Base-by-base conservation (phyloP, 2,329 filamentous ascomycete species). In the Trichoderma sp. region DNA sequence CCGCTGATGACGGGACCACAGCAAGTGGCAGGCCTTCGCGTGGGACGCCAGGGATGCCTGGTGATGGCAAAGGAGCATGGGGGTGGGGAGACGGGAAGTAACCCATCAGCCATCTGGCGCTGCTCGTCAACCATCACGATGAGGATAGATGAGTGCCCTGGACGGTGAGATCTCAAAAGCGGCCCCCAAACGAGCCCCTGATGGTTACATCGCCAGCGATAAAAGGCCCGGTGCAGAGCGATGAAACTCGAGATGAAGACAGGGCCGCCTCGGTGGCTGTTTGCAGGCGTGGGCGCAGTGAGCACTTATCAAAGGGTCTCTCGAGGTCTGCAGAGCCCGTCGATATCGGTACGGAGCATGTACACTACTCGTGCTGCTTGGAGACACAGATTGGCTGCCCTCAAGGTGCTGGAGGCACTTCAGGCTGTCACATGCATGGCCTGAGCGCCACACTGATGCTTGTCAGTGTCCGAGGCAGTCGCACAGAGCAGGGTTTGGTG, bases 201-300 rank as follows among this genome's bases (percentile, higher is more conserved):
- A 74, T 75, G 74, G 77, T 77, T 77, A 78, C 77, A 78, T 77
- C 72, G 76, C 61, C 62, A 72, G 61, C 11, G 70, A 69, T 28
- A 26, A 74, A 67, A 68, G 69, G 66, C 68, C 73, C 73, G 72
- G 76, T 65, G 75, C 72, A 74, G 74, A 72, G 63, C 74, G 73
- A 73, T 56, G 71, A 68, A 62, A 66, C 32, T 69, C 58, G 66
- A 69, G 66, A 61, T 61, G 66, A 69, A n/a, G 36, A 26, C 66
- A 32, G 57, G 58, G 70, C 64, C 61, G 26, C 64, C 26, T 39
- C 56, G 56, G 69, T 28, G 39, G 66, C 65, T 51, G n/a, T 21
- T 60, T 30, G 26, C 56, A 24, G 65, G 34, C 65, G 36, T 47
- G 65, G 65, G 30, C 28, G 34, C 34, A 26, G 34, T 43, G 56